Conservation (phyloP, 257 asterid species). For the Capsicum rhomboideum region DNA sequence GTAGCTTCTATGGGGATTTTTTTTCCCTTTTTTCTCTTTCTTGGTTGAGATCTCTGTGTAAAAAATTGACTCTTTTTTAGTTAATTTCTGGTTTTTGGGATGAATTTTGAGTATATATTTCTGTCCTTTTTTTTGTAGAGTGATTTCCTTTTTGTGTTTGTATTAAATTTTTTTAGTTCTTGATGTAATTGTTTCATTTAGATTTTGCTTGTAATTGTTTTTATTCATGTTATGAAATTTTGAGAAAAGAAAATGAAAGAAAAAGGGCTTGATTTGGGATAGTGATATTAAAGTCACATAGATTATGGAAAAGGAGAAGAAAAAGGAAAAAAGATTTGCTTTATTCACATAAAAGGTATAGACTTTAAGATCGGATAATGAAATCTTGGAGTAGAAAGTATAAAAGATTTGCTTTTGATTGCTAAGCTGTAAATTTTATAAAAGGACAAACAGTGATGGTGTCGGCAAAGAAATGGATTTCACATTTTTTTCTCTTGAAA, state of each 20-base stretch:
- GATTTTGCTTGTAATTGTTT: background rate
- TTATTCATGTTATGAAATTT: background rate
- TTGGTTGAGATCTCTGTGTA: background rate
- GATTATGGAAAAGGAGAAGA: background rate
- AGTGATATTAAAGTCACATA: background rate
- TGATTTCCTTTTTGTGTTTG: background rate
- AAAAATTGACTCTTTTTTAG: background rate
- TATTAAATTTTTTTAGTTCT: background rate
- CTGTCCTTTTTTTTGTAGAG: background rate
- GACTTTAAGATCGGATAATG: background rate
- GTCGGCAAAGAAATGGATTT: background rate
- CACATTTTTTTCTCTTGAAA: background rate
- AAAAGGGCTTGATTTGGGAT: background rate
- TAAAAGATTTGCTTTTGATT: background rate
- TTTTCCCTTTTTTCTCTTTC: background rate
- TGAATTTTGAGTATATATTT: background rate
- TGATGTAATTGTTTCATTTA: background rate
- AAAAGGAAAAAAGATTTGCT: background rate
- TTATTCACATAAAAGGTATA: background rate
- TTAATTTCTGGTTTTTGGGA: background rate
- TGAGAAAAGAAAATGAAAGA: background rate
- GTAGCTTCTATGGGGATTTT: background rate
- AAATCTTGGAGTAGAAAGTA: constrained; percentile 1
- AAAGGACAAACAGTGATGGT: background rate
- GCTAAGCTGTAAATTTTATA: background rate